Conservation (phyloP, 306 rosid species). For the Gleditsia sinensis region DNA sequence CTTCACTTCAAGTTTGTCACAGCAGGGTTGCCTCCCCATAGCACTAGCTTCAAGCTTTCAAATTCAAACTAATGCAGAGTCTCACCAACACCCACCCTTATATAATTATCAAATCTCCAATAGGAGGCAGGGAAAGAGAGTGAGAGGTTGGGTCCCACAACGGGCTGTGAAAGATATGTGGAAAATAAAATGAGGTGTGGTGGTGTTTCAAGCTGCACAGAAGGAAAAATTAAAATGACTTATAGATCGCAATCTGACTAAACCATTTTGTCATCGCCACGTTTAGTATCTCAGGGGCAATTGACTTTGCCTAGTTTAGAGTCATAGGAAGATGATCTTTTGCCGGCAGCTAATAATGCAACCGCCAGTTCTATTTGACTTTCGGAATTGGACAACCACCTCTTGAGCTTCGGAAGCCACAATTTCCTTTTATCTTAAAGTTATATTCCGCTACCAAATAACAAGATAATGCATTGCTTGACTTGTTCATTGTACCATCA, state of each 20-base stretch:
- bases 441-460: neutral
- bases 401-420: constrained; percentile 21
- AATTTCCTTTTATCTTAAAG: constrained; percentile 15
- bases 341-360: neutral
- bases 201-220: constrained; percentile 41
- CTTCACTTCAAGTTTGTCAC: constrained; percentile 95
- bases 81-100: constrained; percentile 47
- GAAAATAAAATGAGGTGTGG: constrained; percentile 59
- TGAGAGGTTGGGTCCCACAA: constrained; percentile 49
- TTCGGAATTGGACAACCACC: constrained; percentile 13
- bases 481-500: neutral
- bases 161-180: constrained; percentile 63
- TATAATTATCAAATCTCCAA: constrained; percentile 30
- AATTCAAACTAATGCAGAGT: too few species aligned
- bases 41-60: too few species aligned
- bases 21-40: constrained; percentile 98
- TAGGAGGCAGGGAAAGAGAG: constrained; percentile 36
- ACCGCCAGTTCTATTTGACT: neutral
- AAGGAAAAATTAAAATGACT: constrained; percentile 18
- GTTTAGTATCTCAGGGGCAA: too few species aligned
- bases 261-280: constrained; percentile 80
- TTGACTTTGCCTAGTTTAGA: neutral
- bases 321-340: neutral
- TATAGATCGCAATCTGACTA: constrained; percentile 84
- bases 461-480: neutral